Percentiles rank a stretch among this genome's conserved stretches.
Evolutionary conservation across 441 rosid genomes (phyloP).

Genomic region (Eugenia klotzschiana): DNA sequence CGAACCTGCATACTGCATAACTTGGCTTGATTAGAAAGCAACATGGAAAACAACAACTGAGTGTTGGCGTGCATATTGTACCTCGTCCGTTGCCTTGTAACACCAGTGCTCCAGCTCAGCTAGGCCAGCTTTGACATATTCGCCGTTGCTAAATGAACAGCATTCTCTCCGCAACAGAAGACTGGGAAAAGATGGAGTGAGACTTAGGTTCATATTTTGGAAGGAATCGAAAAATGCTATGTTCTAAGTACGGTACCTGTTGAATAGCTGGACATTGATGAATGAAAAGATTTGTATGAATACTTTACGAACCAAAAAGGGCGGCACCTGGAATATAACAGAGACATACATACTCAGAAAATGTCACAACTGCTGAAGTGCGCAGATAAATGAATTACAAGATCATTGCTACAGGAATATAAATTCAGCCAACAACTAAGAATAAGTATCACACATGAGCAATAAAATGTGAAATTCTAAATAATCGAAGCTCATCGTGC

Average conservation of each 20-base stretch:
- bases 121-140: constrained; percentile 90
- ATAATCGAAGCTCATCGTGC: background rate
- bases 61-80: constrained; percentile 7
- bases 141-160: constrained; percentile 96
- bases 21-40: background rate
- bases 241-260: constrained; percentile 27
- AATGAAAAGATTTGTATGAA: constrained; percentile 85
- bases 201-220: background rate
- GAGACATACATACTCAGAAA: background rate
- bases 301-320: constrained; percentile 79
- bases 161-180: constrained; percentile 89
- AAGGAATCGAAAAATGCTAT: background rate
- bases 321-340: constrained; percentile 45
- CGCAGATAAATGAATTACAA: background rate
- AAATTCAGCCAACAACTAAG: background rate
- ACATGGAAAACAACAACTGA: background rate
- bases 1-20: constrained; percentile 71
- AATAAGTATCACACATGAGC: background rate
- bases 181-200: constrained; percentile 20
- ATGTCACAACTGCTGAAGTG: background rate
- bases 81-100: constrained; percentile 93
- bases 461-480: background rate
- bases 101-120: constrained; percentile 98
- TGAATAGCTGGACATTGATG: constrained; percentile 78
- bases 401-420: background rate